Base-by-base conservation (phyloP, 495 filamentous ascomycete species). In the Penicillium parvum region DNA sequence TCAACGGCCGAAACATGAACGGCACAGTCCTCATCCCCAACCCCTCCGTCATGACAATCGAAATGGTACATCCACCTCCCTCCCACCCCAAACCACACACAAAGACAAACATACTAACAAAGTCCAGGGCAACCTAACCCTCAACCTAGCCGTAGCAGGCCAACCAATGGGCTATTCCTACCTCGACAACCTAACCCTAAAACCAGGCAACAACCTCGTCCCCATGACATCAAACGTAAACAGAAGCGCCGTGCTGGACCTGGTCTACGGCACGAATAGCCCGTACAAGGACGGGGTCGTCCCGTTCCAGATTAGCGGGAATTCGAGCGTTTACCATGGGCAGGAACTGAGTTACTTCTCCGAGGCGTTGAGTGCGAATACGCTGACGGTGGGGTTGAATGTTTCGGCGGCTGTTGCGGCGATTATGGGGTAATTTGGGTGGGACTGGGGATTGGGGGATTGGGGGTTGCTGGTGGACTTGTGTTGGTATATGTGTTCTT, bases 1-100 rank as follows among this genome's bases (percentile, higher is more conserved):
- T 67, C 22, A 64, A 73, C 37, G 71, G 73, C 37, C 68, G 74
- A 37, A 88, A 89, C 64, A 76, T 86, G 69, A 65, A 73, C 22
- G 86, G 78, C 50, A 74, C 65, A 3, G 74, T 78, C 25, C 66
- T 54, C 38, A 85, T 91, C 26, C 85, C 86, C 43, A 91, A 91
- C 56, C 77, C 75, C 4, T 81, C 84, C 3, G 61, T 80, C 37
- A 66, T 87, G 60, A 78, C 77, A 5, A 65, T 90, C 33, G 59
- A 69, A 14, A 71, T 88, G 61, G 83, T 85, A 71, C 49, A 48
- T 23, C 8, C 11, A 28, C 20, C 10, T 20, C 26, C 19, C 2
- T 5, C 16, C 16, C 26, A 17, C 23, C 28, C 12, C 14, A 10
- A 29, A 23, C 5, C 2, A 15, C 7, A 26, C 20, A 11, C 7